These are phyloP conservation scores for Colletotrichum caudatum DNA, from an alignment of 2,329 filamentous ascomycete genomes.

Conservation along the genomic window DNA sequence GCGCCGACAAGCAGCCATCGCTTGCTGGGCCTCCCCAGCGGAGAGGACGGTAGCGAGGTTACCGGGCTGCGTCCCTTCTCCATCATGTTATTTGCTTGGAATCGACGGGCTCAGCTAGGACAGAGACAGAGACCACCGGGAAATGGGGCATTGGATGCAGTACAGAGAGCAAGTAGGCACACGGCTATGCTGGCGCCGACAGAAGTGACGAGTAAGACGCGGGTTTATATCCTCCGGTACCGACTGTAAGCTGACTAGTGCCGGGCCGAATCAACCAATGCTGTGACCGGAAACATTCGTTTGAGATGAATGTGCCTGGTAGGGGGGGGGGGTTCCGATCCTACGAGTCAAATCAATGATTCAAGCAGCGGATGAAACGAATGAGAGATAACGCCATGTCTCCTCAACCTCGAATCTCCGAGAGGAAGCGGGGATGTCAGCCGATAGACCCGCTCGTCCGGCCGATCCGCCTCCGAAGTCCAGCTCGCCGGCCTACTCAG, in stretches of 20 bases:
- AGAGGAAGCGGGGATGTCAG: conserved; percentile 4
- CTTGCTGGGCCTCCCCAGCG: neutral
- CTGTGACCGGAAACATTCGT: conserved; percentile 6
- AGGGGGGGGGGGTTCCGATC: conserved; percentile 29
- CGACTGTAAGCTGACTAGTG: neutral
- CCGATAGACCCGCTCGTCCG: neutral
- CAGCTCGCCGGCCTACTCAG: neutral
- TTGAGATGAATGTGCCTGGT: conserved; percentile 6
- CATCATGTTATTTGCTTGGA: conserved; percentile 1
- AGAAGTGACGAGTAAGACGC: too few species aligned
- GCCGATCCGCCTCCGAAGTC: conserved; percentile 5
- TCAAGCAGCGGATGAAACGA: neutral
- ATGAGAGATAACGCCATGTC: neutral
- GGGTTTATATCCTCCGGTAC: neutral
- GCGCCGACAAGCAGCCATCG: conserved; percentile 7
- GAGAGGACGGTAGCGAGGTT: too few species aligned
- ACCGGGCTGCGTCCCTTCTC: conserved; percentile 3
- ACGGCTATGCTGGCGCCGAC: neutral
- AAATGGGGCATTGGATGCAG: neutral
- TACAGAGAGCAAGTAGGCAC: neutral
- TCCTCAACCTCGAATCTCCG: neutral
- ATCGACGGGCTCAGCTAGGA: neutral
- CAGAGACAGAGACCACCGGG: too few species aligned
- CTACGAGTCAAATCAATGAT: neutral
- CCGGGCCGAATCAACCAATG: neutral